These are phyloP conservation scores for Pseudoscleropodium purum DNA, from an alignment of 225 moss, liverwort and hornwort genomes.

Conservation along the genomic window DNA sequence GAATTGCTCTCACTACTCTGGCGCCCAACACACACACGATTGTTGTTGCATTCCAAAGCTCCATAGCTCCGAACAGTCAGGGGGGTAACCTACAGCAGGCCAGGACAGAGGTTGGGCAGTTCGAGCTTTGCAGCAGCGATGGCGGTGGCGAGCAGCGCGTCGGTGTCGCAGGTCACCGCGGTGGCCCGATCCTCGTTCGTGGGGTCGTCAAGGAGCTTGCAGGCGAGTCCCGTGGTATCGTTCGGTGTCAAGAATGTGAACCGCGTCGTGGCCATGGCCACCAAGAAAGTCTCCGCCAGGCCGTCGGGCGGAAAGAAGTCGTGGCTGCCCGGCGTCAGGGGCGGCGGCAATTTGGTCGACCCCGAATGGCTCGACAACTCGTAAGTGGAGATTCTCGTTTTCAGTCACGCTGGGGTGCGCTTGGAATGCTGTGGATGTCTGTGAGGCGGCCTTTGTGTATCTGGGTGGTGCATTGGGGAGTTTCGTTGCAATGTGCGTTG, in stretches of 20 bases:
- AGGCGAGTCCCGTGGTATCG: conserved; percentile 45
- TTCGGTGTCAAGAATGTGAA: conserved; percentile 66
- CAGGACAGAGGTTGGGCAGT: neutral
- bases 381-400: conserved; percentile 19
- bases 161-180: conserved; percentile 68
- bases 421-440: too few species aligned
- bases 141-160: conserved; percentile 64
- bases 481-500: neutral
- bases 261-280: conserved; percentile 83
- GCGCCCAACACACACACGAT: neutral
- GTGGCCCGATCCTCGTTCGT: conserved; percentile 48
- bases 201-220: conserved; percentile 37
- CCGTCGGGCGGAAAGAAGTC: conserved; percentile 57
- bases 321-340: conserved; percentile 73
- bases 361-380: conserved; percentile 96
- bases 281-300: conserved; percentile 55
- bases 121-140: neutral
- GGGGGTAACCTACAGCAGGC: neutral
- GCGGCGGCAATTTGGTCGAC: conserved; percentile 61
- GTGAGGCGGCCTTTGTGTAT: neutral
- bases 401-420: neutral
- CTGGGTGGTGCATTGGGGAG: neutral
- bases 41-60: neutral
- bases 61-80: neutral
- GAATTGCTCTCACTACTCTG: neutral